These are phyloP conservation scores for Penicillium corylophilum DNA, from an alignment of 2,329 filamentous ascomycete species.

Conservation along the genomic window DNA sequence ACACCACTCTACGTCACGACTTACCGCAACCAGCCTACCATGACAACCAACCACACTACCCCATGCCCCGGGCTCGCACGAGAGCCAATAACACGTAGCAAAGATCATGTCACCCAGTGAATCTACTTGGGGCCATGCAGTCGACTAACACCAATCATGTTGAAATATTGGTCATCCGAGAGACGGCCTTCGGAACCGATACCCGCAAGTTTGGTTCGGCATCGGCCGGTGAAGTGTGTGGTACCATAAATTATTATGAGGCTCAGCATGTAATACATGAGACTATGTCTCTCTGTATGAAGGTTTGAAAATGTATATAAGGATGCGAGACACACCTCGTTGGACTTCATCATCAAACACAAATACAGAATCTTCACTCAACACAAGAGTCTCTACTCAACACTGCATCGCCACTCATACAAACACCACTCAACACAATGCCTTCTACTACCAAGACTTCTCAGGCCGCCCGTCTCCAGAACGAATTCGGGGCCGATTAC, in stretches of 20 bases:
- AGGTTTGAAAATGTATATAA: neutral
- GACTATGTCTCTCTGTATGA: neutral
- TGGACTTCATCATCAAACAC: neutral
- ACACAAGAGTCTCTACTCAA: neutral
- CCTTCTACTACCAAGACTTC: conserved; percentile 8
- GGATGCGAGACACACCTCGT: neutral
- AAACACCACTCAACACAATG: conserved; percentile 8
- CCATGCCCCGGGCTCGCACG: neutral
- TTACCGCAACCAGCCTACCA: conserved; percentile 1
- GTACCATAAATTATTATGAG: neutral
- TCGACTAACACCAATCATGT: neutral
- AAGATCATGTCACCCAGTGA: conserved; percentile 7
- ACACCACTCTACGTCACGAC: conserved; percentile 16
- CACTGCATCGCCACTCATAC: neutral
- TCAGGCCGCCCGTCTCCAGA: conserved; percentile 26
- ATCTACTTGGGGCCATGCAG: neutral
- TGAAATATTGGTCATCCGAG: neutral
- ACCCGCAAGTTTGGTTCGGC: neutral
- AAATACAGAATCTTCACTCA: neutral
- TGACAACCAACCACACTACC: neutral
- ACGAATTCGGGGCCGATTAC: conserved; percentile 38
- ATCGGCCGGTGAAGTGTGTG: neutral
- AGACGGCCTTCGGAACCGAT: neutral
- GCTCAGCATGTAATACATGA: neutral
- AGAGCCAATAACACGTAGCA: neutral